Conservation (phyloP, 2,329 filamentous ascomycete species). For the Verticillium zaregamsianum region DNA sequence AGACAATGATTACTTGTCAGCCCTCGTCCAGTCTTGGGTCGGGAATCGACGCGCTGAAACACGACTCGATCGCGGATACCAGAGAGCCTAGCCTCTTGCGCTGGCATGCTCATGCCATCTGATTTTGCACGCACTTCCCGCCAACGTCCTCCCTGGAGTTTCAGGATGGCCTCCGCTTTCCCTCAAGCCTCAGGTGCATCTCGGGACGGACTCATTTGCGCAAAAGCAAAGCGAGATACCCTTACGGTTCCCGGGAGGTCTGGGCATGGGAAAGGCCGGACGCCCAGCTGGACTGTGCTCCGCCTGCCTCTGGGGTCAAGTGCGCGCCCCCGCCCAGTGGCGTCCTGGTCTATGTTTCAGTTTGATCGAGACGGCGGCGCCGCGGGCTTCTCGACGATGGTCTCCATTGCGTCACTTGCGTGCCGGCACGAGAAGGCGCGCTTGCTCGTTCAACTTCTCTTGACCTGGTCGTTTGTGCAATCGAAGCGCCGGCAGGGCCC, state of each 20-base stretch:
- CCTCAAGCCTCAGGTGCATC: background rate
- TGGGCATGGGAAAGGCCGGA: background rate
- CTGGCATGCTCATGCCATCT: background rate
- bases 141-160: background rate
- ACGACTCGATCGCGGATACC: background rate
- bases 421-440: background rate
- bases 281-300: background rate
- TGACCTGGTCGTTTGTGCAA: background rate
- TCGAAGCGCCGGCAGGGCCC: background rate
- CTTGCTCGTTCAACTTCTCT: background rate
- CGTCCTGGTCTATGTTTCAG: background rate
- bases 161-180: background rate
- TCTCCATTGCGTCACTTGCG: background rate
- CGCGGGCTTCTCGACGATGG: background rate
- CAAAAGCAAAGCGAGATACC: background rate
- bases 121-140: background rate
- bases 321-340: background rate
- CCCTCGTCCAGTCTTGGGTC: background rate
- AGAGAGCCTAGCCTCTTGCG: background rate
- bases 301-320: background rate
- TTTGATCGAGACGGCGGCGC: conserved; percentile 1
- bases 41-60: background rate
- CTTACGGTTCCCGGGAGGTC: background rate
- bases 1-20: background rate
- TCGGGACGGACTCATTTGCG: background rate